Conservation (phyloP, 306 rosid genomes). For the Ormosia semicastrata region DNA sequence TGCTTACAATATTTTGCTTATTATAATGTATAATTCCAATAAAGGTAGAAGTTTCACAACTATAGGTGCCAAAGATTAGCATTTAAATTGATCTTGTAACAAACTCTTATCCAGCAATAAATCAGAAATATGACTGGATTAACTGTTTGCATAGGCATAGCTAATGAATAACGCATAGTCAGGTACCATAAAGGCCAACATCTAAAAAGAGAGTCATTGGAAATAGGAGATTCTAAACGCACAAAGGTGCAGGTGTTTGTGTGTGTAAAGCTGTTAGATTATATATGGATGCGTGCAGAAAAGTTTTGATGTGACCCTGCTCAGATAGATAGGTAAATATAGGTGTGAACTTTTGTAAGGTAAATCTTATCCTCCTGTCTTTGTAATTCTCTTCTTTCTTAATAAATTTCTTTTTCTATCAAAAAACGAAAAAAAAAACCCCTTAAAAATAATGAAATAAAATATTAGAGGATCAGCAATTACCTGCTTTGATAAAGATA, state of each 20-base stretch:
- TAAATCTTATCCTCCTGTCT: too few relatives aligned
- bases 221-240: conserved; percentile 17
- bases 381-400: too few relatives aligned
- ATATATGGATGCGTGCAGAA: background rate
- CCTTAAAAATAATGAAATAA: background rate
- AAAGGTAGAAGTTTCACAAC: background rate
- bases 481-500: conserved; percentile 92
- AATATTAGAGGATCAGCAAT: background rate
- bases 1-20: background rate
- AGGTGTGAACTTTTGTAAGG: background rate
- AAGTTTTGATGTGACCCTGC: background rate
- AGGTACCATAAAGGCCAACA: background rate
- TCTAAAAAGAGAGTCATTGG: background rate
- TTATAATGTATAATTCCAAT: background rate
- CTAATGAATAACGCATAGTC: background rate
- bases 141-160: background rate
- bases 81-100: conserved; percentile 8
- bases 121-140: background rate
- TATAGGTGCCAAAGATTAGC: background rate
- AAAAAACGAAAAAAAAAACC: too few relatives aligned
- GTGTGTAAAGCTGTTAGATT: background rate
- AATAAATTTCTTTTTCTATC: too few relatives aligned
- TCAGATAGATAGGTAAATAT: conserved; percentile 13
- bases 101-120: conserved; percentile 3
- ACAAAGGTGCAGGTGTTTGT: background rate